Percentiles rank a stretch among this genome's conserved stretches.
phyloP scores from a whole-genome alignment of 2,329 filamentous ascomycete species.

The Nigrospora oryzae region DNA sequence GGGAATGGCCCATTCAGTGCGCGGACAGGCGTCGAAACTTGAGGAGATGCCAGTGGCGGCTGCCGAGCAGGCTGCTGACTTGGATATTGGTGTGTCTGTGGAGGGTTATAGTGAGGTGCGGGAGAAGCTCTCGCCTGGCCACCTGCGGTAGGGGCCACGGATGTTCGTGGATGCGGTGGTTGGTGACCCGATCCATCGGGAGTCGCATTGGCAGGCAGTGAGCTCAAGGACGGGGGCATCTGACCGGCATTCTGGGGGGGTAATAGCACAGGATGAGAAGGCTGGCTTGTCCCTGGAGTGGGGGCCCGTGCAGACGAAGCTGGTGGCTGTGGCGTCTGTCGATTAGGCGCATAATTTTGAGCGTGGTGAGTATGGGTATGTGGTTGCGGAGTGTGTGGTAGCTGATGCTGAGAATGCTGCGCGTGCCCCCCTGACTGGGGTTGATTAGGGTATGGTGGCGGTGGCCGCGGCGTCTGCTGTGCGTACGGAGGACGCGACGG shows the following conservation, averaged over 20 bases:
- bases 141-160: constrained; percentile 5
- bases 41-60: constrained; percentile 1
- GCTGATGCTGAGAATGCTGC: constrained; percentile 1
- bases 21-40: constrained; percentile 1
- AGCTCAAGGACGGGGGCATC: constrained; percentile 19
- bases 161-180: constrained; percentile 7
- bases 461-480: constrained; percentile 13
- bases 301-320: constrained; percentile 23
- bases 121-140: constrained; percentile 8
- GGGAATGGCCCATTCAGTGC: background rate
- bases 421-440: constrained; percentile 4
- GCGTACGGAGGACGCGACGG: constrained; percentile 17
- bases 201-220: constrained; percentile 17
- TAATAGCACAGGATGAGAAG: constrained; percentile 18
- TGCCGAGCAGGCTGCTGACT: constrained; percentile 9
- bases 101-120: constrained; percentile 9
- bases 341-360: constrained; percentile 12
- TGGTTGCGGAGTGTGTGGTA: background rate
- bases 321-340: constrained; percentile 14
- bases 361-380: constrained; percentile 13
- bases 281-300: constrained; percentile 17
- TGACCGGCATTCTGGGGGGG: constrained; percentile 20
- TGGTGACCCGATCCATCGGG: constrained; percentile 19
- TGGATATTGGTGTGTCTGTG: constrained; percentile 8
- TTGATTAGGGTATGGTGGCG: constrained; percentile 14